phyloP scores from a whole-genome alignment of 2,329 filamentous ascomycete species.

The Pseudocercospora vitis region DNA sequence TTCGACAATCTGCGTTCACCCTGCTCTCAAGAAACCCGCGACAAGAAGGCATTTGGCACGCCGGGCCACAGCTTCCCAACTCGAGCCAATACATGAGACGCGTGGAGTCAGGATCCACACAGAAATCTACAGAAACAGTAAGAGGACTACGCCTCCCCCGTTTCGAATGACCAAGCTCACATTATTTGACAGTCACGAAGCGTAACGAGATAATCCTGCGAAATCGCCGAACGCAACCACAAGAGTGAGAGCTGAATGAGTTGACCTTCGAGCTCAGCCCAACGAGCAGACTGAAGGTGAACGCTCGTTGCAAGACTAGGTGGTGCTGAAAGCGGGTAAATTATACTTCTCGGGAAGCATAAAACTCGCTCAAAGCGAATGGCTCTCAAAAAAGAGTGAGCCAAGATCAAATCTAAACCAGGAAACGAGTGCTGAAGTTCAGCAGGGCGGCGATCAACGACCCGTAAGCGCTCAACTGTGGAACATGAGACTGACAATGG shows the following conservation, averaged over 20 bases:
- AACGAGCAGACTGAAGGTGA: constrained; percentile 20
- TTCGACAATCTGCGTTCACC: constrained; percentile 37
- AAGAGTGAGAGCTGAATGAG: constrained; percentile 17
- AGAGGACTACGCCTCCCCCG: constrained; percentile 20
- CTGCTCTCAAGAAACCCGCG: constrained; percentile 36
- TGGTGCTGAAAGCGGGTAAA: too few species aligned
- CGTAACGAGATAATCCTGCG: constrained; percentile 18
- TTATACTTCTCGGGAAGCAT: too few species aligned
- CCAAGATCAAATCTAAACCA: neutral
- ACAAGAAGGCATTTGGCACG: constrained; percentile 39
- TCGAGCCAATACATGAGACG: constrained; percentile 30
- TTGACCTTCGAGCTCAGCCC: constrained; percentile 20
- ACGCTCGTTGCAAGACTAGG: too few species aligned
- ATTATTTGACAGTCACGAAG: constrained; percentile 27
- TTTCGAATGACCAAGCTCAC: constrained; percentile 16
- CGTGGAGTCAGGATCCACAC: constrained; percentile 22
- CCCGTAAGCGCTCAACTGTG: too few species aligned
- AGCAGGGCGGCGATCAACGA: constrained; percentile 19
- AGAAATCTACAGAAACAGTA: constrained; percentile 22
- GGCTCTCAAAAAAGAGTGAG: constrained; percentile 22
- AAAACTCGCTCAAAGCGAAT: constrained; percentile 20
- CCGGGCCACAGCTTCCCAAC: constrained; percentile 33
- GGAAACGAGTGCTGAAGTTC: constrained; percentile 2
- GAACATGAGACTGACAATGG: neutral
- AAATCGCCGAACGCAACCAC: neutral